These are phyloP conservation scores for Rhinocladiella mackenziei DNA, from an alignment of 2,329 filamentous ascomycete genomes.

Conservation along the genomic window DNA sequence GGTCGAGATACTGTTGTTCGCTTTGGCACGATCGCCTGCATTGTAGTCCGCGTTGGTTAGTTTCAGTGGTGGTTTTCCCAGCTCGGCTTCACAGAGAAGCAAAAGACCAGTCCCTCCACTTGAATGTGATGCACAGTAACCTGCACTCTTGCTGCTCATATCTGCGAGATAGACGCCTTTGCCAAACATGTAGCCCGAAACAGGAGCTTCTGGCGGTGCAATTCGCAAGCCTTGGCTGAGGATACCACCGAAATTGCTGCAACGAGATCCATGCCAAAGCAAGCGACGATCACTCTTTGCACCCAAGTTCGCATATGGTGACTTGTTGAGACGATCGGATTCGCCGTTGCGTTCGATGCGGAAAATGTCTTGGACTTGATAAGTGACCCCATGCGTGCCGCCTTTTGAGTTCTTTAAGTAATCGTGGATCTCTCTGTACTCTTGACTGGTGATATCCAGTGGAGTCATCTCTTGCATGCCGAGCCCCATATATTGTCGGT, in stretches of 20 bases:
- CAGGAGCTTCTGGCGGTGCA: conserved; percentile 72
- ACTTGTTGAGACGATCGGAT: conserved; percentile 61
- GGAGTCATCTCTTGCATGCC: conserved; percentile 72
- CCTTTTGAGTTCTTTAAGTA: conserved; percentile 68
- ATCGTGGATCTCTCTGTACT: conserved; percentile 61
- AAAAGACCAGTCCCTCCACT: conserved; percentile 70
- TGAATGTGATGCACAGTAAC: conserved; percentile 63
- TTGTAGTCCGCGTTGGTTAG: conserved; percentile 55
- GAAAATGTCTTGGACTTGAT: conserved; percentile 68
- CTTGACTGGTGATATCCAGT: conserved; percentile 54
- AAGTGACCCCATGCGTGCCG: conserved; percentile 56
- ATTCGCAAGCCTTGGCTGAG: conserved; percentile 85
- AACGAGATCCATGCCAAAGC: conserved; percentile 81
- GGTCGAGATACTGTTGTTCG: conserved; percentile 60
- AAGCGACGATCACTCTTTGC: conserved; percentile 64
- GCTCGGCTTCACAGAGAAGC: conserved; percentile 77
- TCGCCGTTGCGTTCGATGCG: conserved; percentile 75
- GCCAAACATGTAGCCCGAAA: conserved; percentile 80
- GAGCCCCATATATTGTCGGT: conserved; percentile 68
- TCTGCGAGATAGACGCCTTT: conserved; percentile 88
- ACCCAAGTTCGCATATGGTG: conserved; percentile 48
- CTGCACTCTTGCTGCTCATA: conserved; percentile 76
- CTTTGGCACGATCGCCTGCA: conserved; percentile 61
- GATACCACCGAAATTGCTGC: conserved; percentile 83
- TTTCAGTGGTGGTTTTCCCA: conserved; percentile 70